These are phyloP conservation scores for Pyrenophora graminea DNA, from an alignment of 2,329 filamentous ascomycete species.

Conservation along the genomic window DNA sequence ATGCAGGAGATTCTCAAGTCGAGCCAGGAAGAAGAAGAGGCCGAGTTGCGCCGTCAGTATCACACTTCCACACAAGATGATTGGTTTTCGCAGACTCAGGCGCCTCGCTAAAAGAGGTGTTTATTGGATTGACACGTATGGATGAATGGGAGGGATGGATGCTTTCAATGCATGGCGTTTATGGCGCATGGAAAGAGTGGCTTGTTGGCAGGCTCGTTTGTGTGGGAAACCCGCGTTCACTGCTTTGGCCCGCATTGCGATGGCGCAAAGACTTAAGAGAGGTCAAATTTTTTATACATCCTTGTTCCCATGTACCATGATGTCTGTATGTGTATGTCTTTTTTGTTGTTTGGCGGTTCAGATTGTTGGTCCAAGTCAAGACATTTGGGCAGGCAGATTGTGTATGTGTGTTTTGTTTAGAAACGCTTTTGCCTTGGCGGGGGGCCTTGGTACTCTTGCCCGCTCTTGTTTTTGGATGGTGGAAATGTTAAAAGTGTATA, in stretches of 20 bases:
- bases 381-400: too few species aligned
- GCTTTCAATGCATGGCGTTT: constrained; percentile 4
- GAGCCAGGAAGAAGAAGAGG: constrained; percentile 44
- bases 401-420: too few species aligned
- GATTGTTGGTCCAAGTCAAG: too few species aligned
- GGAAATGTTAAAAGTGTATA: too few species aligned
- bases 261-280: too few species aligned
- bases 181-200: background rate
- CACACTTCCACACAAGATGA: constrained; percentile 8
- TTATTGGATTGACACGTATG: background rate
- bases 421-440: too few species aligned
- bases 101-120: background rate
- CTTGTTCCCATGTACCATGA: too few species aligned
- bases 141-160: background rate
- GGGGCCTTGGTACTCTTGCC: too few species aligned
- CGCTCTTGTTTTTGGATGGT: too few species aligned
- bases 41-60: constrained; percentile 10
- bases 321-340: too few species aligned
- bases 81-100: constrained; percentile 11
- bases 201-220: background rate
- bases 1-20: constrained; percentile 51
- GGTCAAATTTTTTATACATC: too few species aligned
- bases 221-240: background rate
- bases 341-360: too few species aligned
- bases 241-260: background rate